Evolutionary conservation across 129 eudicot species (phyloP).

Genomic region (Arctium minus): DNA sequence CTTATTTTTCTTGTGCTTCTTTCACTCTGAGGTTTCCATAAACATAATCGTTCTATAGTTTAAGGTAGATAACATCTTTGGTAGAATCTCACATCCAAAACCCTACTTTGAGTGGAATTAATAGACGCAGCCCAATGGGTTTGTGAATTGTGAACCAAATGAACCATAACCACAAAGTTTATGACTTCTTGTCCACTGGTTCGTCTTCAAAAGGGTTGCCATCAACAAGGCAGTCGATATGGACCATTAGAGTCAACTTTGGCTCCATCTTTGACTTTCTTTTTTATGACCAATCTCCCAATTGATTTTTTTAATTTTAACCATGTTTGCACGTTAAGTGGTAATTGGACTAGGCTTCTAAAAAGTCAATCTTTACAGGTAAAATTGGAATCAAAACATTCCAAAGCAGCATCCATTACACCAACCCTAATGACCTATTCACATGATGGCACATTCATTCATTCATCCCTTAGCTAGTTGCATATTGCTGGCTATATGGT

Average conservation of each 20-base stretch:
- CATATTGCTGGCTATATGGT: conserved; percentile 21
- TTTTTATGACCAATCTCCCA: background rate
- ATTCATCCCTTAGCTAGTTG: background rate
- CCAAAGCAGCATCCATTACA: background rate
- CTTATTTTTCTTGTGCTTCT: background rate
- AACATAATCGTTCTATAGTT: background rate
- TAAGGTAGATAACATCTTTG: background rate
- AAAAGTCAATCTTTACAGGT: background rate
- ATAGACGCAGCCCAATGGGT: background rate
- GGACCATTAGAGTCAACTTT: conserved; percentile 26
- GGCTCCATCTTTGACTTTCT: conserved; percentile 10
- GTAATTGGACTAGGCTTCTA: background rate
- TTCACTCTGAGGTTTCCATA: background rate
- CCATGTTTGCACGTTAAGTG: background rate
- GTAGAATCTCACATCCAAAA: background rate
- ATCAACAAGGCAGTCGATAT: conserved; percentile 18
- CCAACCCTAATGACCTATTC: background rate
- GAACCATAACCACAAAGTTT: background rate
- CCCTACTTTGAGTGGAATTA: background rate
- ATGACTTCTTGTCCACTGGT: background rate
- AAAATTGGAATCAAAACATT: background rate
- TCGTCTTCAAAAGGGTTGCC: background rate
- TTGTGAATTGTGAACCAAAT: background rate
- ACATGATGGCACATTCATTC: background rate
- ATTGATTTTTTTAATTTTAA: background rate